These are phyloP conservation scores for Paramecium pentaurelia DNA, from an alignment of 73 alveolate species.

Conservation along the genomic window DNA sequence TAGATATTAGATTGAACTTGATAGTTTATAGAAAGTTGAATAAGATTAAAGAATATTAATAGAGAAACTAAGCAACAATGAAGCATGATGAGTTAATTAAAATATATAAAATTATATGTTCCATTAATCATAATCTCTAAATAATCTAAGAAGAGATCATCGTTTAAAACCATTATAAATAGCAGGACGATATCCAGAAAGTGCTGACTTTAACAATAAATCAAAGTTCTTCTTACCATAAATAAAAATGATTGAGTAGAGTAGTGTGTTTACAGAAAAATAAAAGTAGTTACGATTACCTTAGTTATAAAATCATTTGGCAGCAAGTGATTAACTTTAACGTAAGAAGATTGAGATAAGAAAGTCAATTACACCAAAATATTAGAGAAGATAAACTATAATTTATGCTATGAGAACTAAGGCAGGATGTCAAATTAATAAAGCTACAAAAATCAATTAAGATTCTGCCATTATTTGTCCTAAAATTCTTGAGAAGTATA, in stretches of 20 bases:
- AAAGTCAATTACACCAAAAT: not conserved
- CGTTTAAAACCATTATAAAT: not conserved
- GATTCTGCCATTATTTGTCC: conserved; percentile 17
- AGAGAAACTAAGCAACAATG: conserved; percentile 86
- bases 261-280: not conserved
- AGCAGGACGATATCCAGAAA: not conserved
- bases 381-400: not conserved
- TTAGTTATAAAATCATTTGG: not conserved
- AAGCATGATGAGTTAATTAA: conserved; percentile 65
- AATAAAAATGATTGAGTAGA: not conserved
- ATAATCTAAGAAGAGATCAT: not conserved
- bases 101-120: not conserved
- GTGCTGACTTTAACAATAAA: not conserved
- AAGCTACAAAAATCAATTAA: not conserved
- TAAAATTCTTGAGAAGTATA: not conserved
- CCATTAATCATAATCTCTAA: conserved; percentile 1
- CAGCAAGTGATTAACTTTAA: not conserved
- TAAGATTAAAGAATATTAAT: conserved; percentile 77
- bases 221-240: not conserved
- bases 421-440: not conserved
- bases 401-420: conserved; percentile 35
- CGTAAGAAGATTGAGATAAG: not conserved
- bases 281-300: not conserved
- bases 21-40: conserved; percentile 77
- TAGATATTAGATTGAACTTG: conserved; percentile 77